These are phyloP conservation scores for Parsonsia alboflavescens DNA, from an alignment of 257 asterid genomes.

Conservation along the genomic window DNA sequence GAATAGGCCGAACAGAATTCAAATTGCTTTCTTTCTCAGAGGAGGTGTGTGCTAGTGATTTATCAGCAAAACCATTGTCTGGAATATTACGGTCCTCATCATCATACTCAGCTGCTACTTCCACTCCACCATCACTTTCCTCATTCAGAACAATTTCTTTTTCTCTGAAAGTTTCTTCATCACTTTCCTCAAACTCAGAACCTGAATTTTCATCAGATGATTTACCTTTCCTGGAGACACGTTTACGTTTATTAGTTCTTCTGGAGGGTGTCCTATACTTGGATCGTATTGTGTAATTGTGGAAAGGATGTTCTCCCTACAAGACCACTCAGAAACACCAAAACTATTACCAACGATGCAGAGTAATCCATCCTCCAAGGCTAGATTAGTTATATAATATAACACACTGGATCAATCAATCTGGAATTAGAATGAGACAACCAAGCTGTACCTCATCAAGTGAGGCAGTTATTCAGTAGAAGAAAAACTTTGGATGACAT, in stretches of 20 bases:
- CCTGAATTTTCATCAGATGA: conserved; percentile 28
- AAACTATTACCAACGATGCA: conserved; percentile 13
- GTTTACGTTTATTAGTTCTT: conserved; percentile 27
- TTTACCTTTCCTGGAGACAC: conserved; percentile 19
- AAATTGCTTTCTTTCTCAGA: conserved; percentile 20
- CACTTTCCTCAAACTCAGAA: conserved; percentile 44
- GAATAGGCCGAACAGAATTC: conserved; percentile 28
- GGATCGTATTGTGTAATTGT: conserved; percentile 81
- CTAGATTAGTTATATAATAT: neutral
- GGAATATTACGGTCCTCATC: conserved; percentile 18
- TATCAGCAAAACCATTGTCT: conserved; percentile 7
- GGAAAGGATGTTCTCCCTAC: conserved; percentile 96
- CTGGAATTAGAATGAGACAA: neutral
- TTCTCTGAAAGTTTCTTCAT: conserved; percentile 33
- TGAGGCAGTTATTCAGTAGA: neutral
- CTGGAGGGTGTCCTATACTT: conserved; percentile 58
- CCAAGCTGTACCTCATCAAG: neutral
- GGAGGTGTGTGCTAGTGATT: conserved; percentile 15
- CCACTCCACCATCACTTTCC: conserved; percentile 39
- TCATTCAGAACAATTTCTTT: conserved; percentile 19
- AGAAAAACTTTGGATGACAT: neutral
- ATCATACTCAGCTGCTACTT: conserved; percentile 23
- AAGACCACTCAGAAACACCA: conserved; percentile 25
- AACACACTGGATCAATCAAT: neutral
- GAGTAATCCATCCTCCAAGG: neutral